These are phyloP conservation scores for Exophiala oligosperma DNA, from an alignment of 2,329 filamentous ascomycete species.

Conservation along the genomic window DNA sequence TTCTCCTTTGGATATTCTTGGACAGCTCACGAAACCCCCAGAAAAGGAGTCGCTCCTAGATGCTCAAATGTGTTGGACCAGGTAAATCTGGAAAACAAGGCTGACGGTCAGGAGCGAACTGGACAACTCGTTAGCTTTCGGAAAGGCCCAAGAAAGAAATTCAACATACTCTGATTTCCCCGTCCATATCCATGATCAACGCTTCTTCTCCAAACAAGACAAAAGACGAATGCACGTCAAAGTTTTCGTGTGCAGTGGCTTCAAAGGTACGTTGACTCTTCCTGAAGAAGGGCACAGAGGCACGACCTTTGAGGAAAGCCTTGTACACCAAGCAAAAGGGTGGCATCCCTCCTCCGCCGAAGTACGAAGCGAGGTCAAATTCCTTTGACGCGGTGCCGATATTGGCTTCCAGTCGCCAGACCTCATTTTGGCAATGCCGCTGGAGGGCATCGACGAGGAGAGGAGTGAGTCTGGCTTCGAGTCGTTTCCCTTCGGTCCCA, in stretches of 20 bases:
- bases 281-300: neutral
- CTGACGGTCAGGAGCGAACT: slow-evolving; percentile 1
- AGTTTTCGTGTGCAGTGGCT: neutral
- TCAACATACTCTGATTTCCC: neutral
- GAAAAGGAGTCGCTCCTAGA: too few relatives aligned
- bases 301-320: neutral
- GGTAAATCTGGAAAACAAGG: slow-evolving; percentile 1
- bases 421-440: neutral
- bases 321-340: slow-evolving; percentile 2
- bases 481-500: neutral
- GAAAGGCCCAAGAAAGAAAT: neutral
- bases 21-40: too few relatives aligned
- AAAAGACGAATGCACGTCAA: neutral
- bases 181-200: neutral
- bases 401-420: neutral
- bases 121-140: neutral
- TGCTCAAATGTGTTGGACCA: neutral
- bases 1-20: too few relatives aligned
- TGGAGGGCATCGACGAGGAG: neutral
- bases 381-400: neutral
- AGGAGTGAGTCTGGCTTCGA: neutral
- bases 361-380: slow-evolving; percentile 1
- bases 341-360: neutral
- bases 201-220: neutral
- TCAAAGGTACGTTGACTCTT: neutral